Evolutionary conservation across 257 asterid species (phyloP).

Genomic region (Craterostigma plantagineum): DNA sequence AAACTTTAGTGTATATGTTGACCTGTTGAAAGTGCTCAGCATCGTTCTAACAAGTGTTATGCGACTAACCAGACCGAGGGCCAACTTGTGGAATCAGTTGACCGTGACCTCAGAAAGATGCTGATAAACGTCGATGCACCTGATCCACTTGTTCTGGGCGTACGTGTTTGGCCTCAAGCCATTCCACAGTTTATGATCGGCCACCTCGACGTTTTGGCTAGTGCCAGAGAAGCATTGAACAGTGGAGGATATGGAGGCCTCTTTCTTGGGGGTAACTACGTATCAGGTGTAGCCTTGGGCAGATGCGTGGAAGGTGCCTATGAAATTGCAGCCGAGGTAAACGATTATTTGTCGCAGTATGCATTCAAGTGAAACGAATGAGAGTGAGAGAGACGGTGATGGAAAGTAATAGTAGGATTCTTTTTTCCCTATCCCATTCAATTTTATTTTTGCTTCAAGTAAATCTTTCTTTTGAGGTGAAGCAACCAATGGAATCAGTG

Average conservation of each 20-base stretch:
- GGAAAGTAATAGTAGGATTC: too few relatives aligned
- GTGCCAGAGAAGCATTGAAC: constrained; percentile 45
- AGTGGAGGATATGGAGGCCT: constrained; percentile 46
- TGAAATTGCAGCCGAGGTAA: constrained; percentile 62
- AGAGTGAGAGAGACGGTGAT: too few relatives aligned
- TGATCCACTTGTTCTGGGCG: constrained; percentile 60
- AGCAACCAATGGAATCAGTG: too few relatives aligned
- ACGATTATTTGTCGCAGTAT: constrained; percentile 38
- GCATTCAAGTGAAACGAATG: constrained; percentile 19
- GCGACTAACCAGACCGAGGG: constrained; percentile 38
- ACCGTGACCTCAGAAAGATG: constrained; percentile 91
- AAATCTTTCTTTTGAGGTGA: too few relatives aligned
- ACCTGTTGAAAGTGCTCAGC: background rate
- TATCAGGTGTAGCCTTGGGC: constrained; percentile 86
- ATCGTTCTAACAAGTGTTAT: constrained; percentile 7
- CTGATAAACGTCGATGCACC: constrained; percentile 47
- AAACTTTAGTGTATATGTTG: too few relatives aligned
- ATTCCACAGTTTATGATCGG: constrained; percentile 90
- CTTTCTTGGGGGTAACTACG: constrained; percentile 84
- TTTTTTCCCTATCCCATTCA: too few relatives aligned
- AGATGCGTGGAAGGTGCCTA: constrained; percentile 90
- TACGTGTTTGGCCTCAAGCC: constrained; percentile 83
- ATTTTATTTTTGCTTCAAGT: too few relatives aligned
- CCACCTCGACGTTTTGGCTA: constrained; percentile 53
- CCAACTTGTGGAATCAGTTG: constrained; percentile 81